phyloP scores from a whole-genome alignment of 129 eudicot species.

The Heracleum sosnowskyi region DNA sequence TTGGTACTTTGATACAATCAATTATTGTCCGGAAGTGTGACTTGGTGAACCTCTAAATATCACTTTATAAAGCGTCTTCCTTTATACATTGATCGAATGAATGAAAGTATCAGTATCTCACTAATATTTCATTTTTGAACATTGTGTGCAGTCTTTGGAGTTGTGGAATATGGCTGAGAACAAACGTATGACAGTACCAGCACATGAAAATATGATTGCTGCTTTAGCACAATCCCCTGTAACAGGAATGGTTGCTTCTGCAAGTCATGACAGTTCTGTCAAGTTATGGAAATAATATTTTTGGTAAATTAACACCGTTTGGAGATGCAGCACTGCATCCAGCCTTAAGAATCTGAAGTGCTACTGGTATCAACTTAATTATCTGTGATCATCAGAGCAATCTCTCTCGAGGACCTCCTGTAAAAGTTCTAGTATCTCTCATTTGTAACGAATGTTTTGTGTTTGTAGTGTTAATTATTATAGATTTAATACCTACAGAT shows the following conservation, averaged over 20 bases:
- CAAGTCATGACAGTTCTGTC: slow-evolving; percentile 75
- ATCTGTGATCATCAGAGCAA: not conserved
- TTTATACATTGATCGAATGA: not conserved
- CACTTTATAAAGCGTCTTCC: not conserved
- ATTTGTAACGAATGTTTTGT: not conserved
- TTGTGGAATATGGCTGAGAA: slow-evolving; percentile 95
- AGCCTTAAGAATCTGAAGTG: too few relatives aligned
- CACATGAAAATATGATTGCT: slow-evolving; percentile 73
- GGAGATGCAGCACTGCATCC: not conserved
- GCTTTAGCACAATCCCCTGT: slow-evolving; percentile 76
- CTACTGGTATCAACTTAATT: not conserved
- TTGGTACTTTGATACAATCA: not conserved
- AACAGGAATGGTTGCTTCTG: slow-evolving; percentile 92
- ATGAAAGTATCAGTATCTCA: not conserved
- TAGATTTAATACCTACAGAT: not conserved
- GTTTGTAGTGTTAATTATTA: not conserved
- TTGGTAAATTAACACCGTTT: not conserved
- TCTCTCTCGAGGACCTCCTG: not conserved
- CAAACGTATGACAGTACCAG: slow-evolving; percentile 82
- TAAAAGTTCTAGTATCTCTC: not conserved
- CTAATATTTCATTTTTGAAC: slow-evolving; percentile 10
- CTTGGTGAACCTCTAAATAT: not conserved
- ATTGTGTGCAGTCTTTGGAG: slow-evolving; percentile 63
- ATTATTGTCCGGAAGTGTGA: not conserved
- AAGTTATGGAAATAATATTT: slow-evolving; percentile 73